phyloP scores from a whole-genome alignment of 495 filamentous ascomycete species.

The Lophiostoma macrostomum region DNA sequence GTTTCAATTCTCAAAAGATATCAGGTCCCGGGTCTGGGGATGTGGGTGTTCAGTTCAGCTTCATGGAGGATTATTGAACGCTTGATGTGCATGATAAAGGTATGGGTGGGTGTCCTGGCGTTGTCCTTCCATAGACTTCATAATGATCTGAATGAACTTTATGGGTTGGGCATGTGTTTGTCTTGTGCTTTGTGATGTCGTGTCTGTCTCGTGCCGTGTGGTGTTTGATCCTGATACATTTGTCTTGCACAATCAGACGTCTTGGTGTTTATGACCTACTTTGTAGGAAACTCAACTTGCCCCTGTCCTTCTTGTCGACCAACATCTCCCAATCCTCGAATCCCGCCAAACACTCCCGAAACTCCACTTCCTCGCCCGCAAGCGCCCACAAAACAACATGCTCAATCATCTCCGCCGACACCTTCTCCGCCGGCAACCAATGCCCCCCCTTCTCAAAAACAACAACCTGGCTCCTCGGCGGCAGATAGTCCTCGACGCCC shows the following conservation, averaged over 20 bases:
- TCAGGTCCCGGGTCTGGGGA: slow-evolving; percentile 21
- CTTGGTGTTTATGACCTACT: no score
- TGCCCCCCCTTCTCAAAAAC: slow-evolving; percentile 27
- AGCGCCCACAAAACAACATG: slow-evolving; percentile 28
- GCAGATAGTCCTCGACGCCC: slow-evolving; percentile 35
- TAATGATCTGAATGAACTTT: slow-evolving; percentile 32
- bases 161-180: slow-evolving; percentile 31
- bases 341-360: no score
- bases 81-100: slow-evolving; percentile 31
- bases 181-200: no score
- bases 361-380: slow-evolving; percentile 24
- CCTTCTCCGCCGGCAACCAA: slow-evolving; percentile 34
- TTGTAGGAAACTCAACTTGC: no score
- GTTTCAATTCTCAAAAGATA: slow-evolving; percentile 2
- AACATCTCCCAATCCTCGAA: no score
- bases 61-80: slow-evolving; percentile 20
- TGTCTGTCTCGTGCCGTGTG: background rate
- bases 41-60: slow-evolving; percentile 20
- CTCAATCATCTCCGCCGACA: slow-evolving; percentile 19
- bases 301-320: no score
- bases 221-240: no score
- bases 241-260: no score
- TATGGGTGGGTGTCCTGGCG: slow-evolving; percentile 27
- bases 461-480: slow-evolving; percentile 27
- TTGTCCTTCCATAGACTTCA: slow-evolving; percentile 36